These are phyloP conservation scores for Cladosporium colombiae DNA, from an alignment of 2,329 filamentous ascomycete species.

Conservation along the genomic window DNA sequence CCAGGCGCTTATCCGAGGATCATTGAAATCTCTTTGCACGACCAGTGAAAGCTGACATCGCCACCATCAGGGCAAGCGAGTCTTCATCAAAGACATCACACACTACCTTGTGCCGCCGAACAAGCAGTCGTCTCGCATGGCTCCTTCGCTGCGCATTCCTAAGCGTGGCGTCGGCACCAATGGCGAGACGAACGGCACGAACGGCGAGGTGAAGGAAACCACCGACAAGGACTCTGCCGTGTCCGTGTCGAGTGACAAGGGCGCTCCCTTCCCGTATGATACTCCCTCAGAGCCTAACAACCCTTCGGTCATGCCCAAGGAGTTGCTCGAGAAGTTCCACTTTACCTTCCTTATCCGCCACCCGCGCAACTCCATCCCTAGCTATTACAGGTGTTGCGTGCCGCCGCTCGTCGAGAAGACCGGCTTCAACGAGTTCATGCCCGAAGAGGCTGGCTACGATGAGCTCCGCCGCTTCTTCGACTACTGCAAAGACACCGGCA, in stretches of 20 bases:
- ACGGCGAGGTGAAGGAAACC: conserved; percentile 11
- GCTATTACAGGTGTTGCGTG: conserved; percentile 90
- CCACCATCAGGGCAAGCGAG: conserved; percentile 72
- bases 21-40: neutral
- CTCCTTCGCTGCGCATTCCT: conserved; percentile 63
- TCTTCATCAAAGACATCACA: conserved; percentile 98
- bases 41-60: conserved; percentile 5
- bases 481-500: conserved; percentile 68
- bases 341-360: conserved; percentile 97
- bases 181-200: conserved; percentile 36
- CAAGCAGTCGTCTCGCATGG: conserved; percentile 66
- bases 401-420: conserved; percentile 81
- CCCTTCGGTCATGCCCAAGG: conserved; percentile 78
- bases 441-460: conserved; percentile 83
- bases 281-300: conserved; percentile 67
- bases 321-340: conserved; percentile 77
- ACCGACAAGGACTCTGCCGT: conserved; percentile 34
- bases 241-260: conserved; percentile 36
- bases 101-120: conserved; percentile 85
- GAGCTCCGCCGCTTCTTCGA: conserved; percentile 88
- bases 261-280: conserved; percentile 58
- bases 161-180: conserved; percentile 62
- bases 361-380: conserved; percentile 86
- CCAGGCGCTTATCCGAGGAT: neutral
- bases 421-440: conserved; percentile 83